Conservation (phyloP, 2,329 filamentous ascomycete species). For the Penicillium sp. region DNA sequence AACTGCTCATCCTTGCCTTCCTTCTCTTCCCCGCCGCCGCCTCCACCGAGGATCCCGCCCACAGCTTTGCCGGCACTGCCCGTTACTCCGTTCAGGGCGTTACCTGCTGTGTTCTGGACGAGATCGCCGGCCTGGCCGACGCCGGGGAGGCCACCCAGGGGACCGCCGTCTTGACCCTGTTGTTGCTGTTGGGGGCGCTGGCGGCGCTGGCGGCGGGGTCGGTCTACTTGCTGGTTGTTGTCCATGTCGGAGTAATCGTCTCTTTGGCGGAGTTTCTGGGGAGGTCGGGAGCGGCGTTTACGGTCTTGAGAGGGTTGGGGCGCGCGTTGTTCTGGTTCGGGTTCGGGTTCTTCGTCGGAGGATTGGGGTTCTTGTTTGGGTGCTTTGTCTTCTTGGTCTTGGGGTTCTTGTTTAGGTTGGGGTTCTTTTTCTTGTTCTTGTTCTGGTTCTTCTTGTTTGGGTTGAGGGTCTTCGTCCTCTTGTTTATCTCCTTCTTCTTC, state of each 20-base stretch:
- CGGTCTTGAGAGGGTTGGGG: conserved; percentile 39
- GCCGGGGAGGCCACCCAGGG: conserved; percentile 40
- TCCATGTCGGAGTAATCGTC: no score
- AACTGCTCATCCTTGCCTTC: conserved; percentile 54
- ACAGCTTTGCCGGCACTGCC: conserved; percentile 37
- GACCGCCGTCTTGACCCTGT: conserved; percentile 35
- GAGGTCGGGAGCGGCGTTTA: conserved; percentile 27
- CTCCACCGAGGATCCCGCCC: conserved; percentile 30
- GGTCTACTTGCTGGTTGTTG: no score
- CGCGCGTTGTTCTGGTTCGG: conserved; percentile 18
- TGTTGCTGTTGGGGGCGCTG: conserved; percentile 45
- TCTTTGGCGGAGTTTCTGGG: no score
- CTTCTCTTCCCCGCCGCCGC: conserved; percentile 30
- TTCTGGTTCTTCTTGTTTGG: conserved; percentile 14
- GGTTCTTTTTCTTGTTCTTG: no score
- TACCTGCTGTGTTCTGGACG: conserved; percentile 42
- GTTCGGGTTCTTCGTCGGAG: background rate
- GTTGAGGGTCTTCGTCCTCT: conserved; percentile 21
- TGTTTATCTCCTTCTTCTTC: conserved; percentile 3
- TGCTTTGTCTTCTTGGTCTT: no score
- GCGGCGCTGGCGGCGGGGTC: conserved; percentile 23
- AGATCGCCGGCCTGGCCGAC: conserved; percentile 52
- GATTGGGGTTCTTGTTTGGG: no score
- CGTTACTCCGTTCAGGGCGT: conserved; percentile 38
- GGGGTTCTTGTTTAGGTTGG: no score